Percentiles rank a stretch among this genome's conserved stretches.
Evolutionary conservation across 352 stramenopile genomes (phyloP).

Genomic region (Phytophthora citrophthora): DNA sequence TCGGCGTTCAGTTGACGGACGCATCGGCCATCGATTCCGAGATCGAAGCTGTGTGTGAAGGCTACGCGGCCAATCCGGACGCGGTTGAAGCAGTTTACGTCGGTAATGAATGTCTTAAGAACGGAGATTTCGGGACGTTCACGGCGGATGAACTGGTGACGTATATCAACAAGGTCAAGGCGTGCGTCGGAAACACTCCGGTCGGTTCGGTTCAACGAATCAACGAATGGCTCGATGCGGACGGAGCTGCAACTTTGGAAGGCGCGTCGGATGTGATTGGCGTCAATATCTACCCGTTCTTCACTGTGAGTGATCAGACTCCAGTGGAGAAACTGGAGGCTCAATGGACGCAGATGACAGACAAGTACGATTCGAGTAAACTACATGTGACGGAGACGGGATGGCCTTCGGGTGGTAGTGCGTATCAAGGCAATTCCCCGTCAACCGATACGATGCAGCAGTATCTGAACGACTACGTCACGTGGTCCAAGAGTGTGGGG

Average conservation of each 20-base stretch:
- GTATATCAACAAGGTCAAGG: constrained; percentile 64
- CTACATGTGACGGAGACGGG: constrained; percentile 65
- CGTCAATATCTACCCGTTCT: constrained; percentile 85
- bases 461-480: constrained; percentile 54
- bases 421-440: constrained; percentile 44
- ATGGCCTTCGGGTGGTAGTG: constrained; percentile 53
- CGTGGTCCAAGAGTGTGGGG: constrained; percentile 38
- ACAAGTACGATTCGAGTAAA: constrained; percentile 49
- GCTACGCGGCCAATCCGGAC: constrained; percentile 43
- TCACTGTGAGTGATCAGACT: constrained; percentile 41
- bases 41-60: constrained; percentile 62
- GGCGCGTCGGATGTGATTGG: constrained; percentile 45
- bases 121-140: constrained; percentile 50
- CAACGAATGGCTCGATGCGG: constrained; percentile 60
- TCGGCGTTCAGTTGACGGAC: constrained; percentile 70
- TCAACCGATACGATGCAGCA: constrained; percentile 46
- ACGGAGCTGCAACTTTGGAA: constrained; percentile 42
- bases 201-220: constrained; percentile 76
- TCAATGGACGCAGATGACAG: constrained; percentile 55
- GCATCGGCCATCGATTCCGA: constrained; percentile 42
- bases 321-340: constrained; percentile 58
- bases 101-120: constrained; percentile 75
- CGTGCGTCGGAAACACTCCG: constrained; percentile 42
- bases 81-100: constrained; percentile 70
- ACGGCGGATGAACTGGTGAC: constrained; percentile 40